Base-by-base conservation (phyloP, 371 early-diverging fungal genomes). In the Syncephalastrum sp. region DNA sequence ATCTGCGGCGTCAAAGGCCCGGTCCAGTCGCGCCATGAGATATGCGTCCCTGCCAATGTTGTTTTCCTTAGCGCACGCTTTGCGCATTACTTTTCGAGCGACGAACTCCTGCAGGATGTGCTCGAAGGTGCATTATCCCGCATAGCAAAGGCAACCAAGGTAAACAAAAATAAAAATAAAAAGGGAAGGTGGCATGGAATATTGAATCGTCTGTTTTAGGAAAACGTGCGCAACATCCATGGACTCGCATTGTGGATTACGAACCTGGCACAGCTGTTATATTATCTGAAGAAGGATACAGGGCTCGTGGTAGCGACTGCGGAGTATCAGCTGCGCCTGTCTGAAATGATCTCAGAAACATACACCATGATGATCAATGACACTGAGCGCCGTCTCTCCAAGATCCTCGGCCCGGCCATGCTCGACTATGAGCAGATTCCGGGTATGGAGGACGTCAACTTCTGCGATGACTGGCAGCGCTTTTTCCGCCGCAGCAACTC, bases 31-130 rank as follows among this genome's bases (percentile, higher is more conserved):
- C 72, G 73, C 12, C 75, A 82, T 43, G 81, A 87, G 29, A 82
- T 81, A 44, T 86, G 88, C 41, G 77, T 90, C 4, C 85, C 95
- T 5, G 94, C 96, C 12, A 92, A 91, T 68, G 85, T 95, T 42
- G 68, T 96, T 13, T 94, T 95, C 65, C 75, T 97, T 33, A 86
- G 89, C 41, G 90, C 94, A 17, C 80, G 97, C 45, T 97, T 91
- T 68, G 94, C 95, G 21, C 86, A 84, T 65, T 87, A 93, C 60
- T 91, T 82, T 64, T 84, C 90, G 38, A 77, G 83, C 49, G 64
- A 75, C 0, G 93, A 91, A 29, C 70, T 95, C 7, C 65, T 92
- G 16, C 82, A 88, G 42, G 75, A 81, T 47, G 81, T 94, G 5
- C 66, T 93, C 21, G 78, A 79, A 16, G 83, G 82, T 1, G 81